Evolutionary conservation across 495 filamentous ascomycete genomes (phyloP).

Genomic region (Lophium mytilinum): DNA sequence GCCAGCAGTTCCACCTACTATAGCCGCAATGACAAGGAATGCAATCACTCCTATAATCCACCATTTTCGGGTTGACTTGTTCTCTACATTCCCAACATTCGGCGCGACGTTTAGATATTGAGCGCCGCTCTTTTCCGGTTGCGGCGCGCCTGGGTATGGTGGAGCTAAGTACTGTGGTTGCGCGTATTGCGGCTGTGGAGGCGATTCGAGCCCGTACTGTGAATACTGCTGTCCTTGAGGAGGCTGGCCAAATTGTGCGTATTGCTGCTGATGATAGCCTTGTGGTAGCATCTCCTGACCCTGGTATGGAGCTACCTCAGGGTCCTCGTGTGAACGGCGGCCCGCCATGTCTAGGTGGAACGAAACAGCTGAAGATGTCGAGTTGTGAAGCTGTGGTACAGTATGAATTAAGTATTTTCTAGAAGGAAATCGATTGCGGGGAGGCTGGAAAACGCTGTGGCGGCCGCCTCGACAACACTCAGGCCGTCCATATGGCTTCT

Average conservation of each 20-base stretch:
- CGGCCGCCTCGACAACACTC: too few relatives aligned
- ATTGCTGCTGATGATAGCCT: background rate
- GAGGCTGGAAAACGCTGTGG: too few relatives aligned
- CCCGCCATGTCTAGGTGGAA: background rate
- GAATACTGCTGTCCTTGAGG: background rate
- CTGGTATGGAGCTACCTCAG: background rate
- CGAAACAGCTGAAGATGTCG: too few relatives aligned
- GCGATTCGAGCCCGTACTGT: background rate
- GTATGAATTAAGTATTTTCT: too few relatives aligned
- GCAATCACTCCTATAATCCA: background rate
- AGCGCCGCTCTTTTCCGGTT: background rate
- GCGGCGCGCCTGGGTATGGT: background rate
- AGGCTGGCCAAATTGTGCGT: background rate
- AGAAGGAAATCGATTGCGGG: too few relatives aligned
- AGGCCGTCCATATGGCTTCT: too few relatives aligned
- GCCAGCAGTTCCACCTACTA: background rate
- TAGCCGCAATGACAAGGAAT: background rate
- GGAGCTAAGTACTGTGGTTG: background rate
- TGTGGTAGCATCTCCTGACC: background rate
- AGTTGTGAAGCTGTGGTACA: too few relatives aligned
- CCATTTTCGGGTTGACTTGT: background rate
- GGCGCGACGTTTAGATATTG: background rate
- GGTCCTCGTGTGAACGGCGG: background rate
- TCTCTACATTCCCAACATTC: background rate
- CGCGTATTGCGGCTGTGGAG: background rate